These are phyloP conservation scores for Coemansia sp. DNA, from an alignment of 192 early-diverging fungal species.

Conservation along the genomic window DNA sequence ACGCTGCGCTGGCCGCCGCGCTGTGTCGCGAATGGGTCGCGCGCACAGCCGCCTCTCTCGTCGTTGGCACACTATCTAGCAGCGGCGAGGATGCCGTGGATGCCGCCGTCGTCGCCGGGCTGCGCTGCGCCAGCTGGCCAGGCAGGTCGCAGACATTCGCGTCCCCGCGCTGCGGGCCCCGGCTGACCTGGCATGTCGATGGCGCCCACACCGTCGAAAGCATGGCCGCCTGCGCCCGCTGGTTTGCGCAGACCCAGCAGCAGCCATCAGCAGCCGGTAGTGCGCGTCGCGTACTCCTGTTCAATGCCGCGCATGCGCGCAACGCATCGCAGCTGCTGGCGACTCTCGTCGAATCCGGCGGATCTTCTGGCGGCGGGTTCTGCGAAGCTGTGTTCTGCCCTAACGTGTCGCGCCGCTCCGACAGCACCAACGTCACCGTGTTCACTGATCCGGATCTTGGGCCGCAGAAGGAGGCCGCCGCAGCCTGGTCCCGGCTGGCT, in stretches of 20 bases:
- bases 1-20: slow-evolving; percentile 78
- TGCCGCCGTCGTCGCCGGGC: slow-evolving; percentile 50
- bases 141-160: slow-evolving; percentile 82
- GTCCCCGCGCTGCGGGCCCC: slow-evolving; percentile 38
- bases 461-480: slow-evolving; percentile 64
- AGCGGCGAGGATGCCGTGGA: background rate
- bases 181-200: slow-evolving; percentile 79
- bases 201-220: slow-evolving; percentile 95
- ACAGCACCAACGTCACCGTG: slow-evolving; percentile 74
- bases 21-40: slow-evolving; percentile 72
- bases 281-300: slow-evolving; percentile 67
- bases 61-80: too few relatives aligned
- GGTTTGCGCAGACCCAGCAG: slow-evolving; percentile 48
- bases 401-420: slow-evolving; percentile 63
- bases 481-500: slow-evolving; percentile 57
- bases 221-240: slow-evolving; percentile 61
- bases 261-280: background rate
- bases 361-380: slow-evolving; percentile 53
- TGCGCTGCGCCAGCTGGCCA: slow-evolving; percentile 75
- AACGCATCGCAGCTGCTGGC: slow-evolving; percentile 64
- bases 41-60: slow-evolving; percentile 24
- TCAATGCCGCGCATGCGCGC: slow-evolving; percentile 85
- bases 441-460: slow-evolving; percentile 58
- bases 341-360: slow-evolving; percentile 57
- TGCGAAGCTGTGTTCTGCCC: slow-evolving; percentile 79